Conservation (phyloP, 2,329 filamentous ascomycete genomes). For the Coniochaeta sp. region DNA sequence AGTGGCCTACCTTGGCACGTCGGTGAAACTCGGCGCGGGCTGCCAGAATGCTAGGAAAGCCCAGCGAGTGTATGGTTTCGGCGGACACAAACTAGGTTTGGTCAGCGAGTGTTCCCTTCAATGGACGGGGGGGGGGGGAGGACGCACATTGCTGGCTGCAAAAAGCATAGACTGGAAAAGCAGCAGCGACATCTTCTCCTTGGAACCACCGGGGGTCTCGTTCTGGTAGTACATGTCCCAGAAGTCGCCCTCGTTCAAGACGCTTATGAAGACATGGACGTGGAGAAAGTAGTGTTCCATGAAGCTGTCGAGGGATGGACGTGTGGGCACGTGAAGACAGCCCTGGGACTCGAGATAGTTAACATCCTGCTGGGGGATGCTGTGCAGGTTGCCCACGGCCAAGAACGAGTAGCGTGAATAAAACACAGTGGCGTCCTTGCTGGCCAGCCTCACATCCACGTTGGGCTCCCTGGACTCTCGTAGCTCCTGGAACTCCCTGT, state of each 20-base stretch:
- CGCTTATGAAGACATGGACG: conserved; percentile 35
- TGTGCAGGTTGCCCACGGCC: conserved; percentile 26
- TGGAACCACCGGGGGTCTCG: conserved; percentile 6
- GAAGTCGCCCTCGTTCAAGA: conserved; percentile 38
- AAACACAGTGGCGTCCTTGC: conserved; percentile 13
- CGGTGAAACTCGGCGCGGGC: conserved; percentile 37
- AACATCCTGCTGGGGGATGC: conserved; percentile 36
- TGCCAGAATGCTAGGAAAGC: conserved; percentile 32
- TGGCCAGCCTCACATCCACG: background rate
- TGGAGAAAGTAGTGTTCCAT: conserved; percentile 39
- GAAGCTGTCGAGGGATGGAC: conserved; percentile 35
- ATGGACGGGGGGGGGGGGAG: background rate
- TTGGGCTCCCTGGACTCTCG: background rate
- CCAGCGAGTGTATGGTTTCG: conserved; percentile 29
- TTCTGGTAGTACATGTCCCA: conserved; percentile 35
- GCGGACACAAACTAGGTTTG: conserved; percentile 28
- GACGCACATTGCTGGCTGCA: conserved; percentile 29
- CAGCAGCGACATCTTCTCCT: conserved; percentile 31
- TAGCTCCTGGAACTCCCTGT: background rate
- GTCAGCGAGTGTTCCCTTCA: background rate
- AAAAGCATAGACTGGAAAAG: conserved; percentile 39
- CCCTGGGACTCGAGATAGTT: conserved; percentile 38
- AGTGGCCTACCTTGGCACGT: conserved; percentile 22
- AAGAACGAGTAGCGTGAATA: conserved; percentile 38
- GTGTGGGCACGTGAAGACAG: conserved; percentile 35